A percentile compares a stretch with the other conserved stretches of the same genome.
These are phyloP conservation scores for Coniophora puteana DNA, from an alignment of 1,284 basidiomycete species.

Conservation along the genomic window DNA sequence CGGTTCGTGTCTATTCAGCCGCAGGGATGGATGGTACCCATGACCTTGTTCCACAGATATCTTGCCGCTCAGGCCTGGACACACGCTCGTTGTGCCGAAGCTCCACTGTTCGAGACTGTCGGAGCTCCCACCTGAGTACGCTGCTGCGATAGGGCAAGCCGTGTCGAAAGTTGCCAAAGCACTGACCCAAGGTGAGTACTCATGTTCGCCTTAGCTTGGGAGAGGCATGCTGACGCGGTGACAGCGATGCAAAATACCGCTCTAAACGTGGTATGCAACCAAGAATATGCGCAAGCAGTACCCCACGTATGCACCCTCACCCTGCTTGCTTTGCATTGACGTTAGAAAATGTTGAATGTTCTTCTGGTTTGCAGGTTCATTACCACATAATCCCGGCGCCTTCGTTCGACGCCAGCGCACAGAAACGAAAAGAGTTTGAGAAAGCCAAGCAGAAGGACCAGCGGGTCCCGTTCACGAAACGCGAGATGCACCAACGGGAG, in stretches of 20 bases:
- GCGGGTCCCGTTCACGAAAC: constrained; percentile 33
- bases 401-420: constrained; percentile 27
- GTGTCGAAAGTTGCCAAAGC: constrained; percentile 61
- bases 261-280: constrained; percentile 74
- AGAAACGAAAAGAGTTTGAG: constrained; percentile 1
- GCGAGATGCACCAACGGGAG: constrained; percentile 56
- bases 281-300: constrained; percentile 79
- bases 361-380: constrained; percentile 51
- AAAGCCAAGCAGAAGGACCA: constrained; percentile 7
- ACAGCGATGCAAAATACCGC: constrained; percentile 61
- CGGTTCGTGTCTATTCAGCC: constrained; percentile 36
- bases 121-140: constrained; percentile 59
- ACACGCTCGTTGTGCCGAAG: constrained; percentile 69
- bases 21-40: background rate
- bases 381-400: constrained; percentile 80
- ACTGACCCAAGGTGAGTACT: constrained; percentile 50
- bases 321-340: background rate
- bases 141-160: constrained; percentile 53
- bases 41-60: constrained; percentile 46
- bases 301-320: constrained; percentile 57
- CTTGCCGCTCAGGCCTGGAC: constrained; percentile 62
- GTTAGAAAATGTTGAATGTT: too few species aligned
- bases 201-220: background rate
- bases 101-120: constrained; percentile 56
- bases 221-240: background rate